These are phyloP conservation scores for Mucor lusitanicus DNA, from an alignment of 371 early-diverging fungal genomes.

Conservation along the genomic window DNA sequence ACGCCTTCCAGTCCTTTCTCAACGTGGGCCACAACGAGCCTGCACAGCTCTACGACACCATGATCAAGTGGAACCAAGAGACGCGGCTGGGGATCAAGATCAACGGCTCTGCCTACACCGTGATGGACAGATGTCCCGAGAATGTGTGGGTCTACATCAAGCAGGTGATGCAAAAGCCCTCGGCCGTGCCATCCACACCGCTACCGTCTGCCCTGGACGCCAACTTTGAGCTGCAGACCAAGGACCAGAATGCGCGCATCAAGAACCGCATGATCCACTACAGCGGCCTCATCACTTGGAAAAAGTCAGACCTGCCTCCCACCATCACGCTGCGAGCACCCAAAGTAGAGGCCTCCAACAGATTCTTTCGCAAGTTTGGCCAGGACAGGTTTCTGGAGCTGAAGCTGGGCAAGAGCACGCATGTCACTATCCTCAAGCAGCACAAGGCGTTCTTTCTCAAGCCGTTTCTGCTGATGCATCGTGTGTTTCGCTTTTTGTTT, in stretches of 20 bases:
- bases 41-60: slow-evolving; percentile 21
- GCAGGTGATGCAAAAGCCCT: not conserved
- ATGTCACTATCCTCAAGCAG: slow-evolving; percentile 13
- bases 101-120: slow-evolving; percentile 10
- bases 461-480: slow-evolving; percentile 43
- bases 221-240: not conserved
- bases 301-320: slow-evolving; percentile 1
- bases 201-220: not conserved
- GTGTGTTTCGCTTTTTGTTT: slow-evolving; percentile 38
- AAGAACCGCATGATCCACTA: slow-evolving; percentile 36
- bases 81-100: slow-evolving; percentile 8
- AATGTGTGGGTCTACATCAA: slow-evolving; percentile 32
- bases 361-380: slow-evolving; percentile 47
- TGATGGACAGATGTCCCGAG: slow-evolving; percentile 39
- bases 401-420: slow-evolving; percentile 15
- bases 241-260: not conserved
- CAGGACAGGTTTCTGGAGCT: slow-evolving; percentile 44
- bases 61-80: slow-evolving; percentile 40
- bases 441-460: slow-evolving; percentile 24
- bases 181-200: not conserved
- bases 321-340: slow-evolving; percentile 27
- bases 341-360: slow-evolving; percentile 38
- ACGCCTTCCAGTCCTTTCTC: slow-evolving; percentile 28
- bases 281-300: slow-evolving; percentile 21
- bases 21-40: slow-evolving; percentile 22